Conservation (phyloP, 441 rosid genomes). For the California macrophylla region DNA sequence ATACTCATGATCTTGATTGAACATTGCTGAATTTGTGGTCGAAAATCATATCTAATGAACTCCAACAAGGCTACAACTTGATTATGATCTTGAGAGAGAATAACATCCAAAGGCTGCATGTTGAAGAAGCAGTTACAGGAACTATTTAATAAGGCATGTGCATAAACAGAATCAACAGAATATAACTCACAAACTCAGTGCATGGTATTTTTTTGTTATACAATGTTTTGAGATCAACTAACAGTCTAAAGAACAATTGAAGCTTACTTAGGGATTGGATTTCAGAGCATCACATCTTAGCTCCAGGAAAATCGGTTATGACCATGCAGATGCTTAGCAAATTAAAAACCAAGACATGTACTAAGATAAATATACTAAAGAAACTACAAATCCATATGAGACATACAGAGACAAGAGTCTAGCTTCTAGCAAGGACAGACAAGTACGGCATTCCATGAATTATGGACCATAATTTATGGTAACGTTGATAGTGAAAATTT, state of each 20-base stretch:
- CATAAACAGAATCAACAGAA: not conserved
- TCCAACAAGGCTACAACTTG: conserved; percentile 76
- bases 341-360: not conserved
- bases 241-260: not conserved
- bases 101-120: conserved; percentile 84
- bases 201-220: not conserved
- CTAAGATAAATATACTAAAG: not conserved
- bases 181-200: not conserved
- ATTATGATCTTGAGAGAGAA: conserved; percentile 88
- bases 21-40: conserved; percentile 63
- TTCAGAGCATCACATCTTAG: not conserved
- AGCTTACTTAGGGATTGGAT: not conserved
- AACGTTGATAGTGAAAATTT: not conserved
- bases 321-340: not conserved
- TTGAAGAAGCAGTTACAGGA: conserved; percentile 17
- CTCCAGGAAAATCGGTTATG: not conserved
- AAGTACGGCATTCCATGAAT: not conserved
- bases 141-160: not conserved
- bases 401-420: not conserved
- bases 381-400: not conserved
- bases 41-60: conserved; percentile 87
- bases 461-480: not conserved
- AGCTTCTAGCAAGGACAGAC: not conserved
- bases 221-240: not conserved
- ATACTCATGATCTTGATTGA: conserved; percentile 86